Percentiles rank a stretch among this genome's conserved stretches.
Evolutionary conservation across 805 yeast genomes (phyloP).

Genomic region (Saccharomycopsis vini): DNA sequence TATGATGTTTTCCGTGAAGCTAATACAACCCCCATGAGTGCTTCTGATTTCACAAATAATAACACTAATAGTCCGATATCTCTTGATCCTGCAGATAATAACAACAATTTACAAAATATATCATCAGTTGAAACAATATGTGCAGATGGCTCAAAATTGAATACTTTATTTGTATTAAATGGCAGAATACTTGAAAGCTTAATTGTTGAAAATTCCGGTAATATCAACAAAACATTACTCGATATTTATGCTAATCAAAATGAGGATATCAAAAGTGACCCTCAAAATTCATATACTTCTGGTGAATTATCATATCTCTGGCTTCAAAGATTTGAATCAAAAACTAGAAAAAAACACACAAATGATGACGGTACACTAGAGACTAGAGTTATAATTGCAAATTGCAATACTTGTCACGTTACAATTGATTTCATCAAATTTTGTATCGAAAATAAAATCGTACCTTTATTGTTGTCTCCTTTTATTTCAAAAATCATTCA

Average conservation of each 20-base stretch:
- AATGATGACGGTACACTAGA: not conserved
- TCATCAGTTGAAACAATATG: slow-evolving; percentile 13
- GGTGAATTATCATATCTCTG: slow-evolving; percentile 10
- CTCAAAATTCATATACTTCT: slow-evolving; percentile 1
- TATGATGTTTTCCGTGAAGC: slow-evolving; percentile 10
- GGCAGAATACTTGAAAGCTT: slow-evolving; percentile 8
- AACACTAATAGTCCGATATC: too few relatives aligned
- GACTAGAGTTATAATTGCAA: slow-evolving; percentile 8
- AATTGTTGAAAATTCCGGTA: not conserved
- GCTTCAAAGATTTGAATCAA: slow-evolving; percentile 11
- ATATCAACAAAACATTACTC: slow-evolving; percentile 8
- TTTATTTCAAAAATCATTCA: not conserved
- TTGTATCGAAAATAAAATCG: slow-evolving; percentile 11
- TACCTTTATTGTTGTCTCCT: slow-evolving; percentile 7
- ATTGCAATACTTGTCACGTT: slow-evolving; percentile 14
- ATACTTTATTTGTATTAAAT: slow-evolving; percentile 9
- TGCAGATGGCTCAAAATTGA: slow-evolving; percentile 10
- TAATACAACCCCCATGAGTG: not conserved
- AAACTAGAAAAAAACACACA: slow-evolving; percentile 3
- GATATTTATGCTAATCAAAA: slow-evolving; percentile 7
- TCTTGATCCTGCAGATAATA: too few relatives aligned
- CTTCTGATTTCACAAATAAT: too few relatives aligned
- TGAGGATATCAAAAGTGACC: slow-evolving; percentile 5
- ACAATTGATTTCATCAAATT: slow-evolving; percentile 11
- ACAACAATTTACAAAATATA: slow-evolving; percentile 2